Base-by-base conservation (phyloP, 2,329 filamentous ascomycete species). In the Hypoxylon sp. region DNA sequence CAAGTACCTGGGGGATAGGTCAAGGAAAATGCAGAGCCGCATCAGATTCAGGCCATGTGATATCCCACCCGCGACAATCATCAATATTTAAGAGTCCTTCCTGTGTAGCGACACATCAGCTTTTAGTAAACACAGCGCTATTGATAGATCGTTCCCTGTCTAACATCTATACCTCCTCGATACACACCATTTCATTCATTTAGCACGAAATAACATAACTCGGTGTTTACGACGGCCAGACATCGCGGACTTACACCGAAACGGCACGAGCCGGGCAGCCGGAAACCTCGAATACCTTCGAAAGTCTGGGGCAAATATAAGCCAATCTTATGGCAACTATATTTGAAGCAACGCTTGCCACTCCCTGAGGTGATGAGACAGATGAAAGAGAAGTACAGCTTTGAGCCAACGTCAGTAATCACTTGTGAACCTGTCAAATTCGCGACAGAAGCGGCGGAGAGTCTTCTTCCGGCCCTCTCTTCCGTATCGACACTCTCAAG, bases 381-480 rank as follows among this genome's bases (percentile, higher is more conserved):
- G 2, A 67, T 65, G 62, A 29, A 50, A 38, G 2, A 40, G 9
- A 4, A 42, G 10, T 13, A 43, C 13, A 21, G 37, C 3, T 62
- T 65, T 17, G 3, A 46, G 2, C 48, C 60, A 31, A 43, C 60
- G 64, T 65, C 27, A 54, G 62, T 65, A 20, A 21, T 8, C 31
- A 29, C n/a, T 42, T 13, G 18, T 18, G 24, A 15, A 17, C n/a
- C n/a, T n/a, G 7, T 20, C 29, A 26, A 18, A 13, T 23, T 3
- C 3, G 4, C 24, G 10, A 15, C 13, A 18, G 4, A 15, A 37
- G n/a, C 17, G 13, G 33, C 9, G 3, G 3, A 11, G 10, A 8
- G 10, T 13, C 18, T 20, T 15, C 21, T 18, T 20, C 5, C 8
- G 17, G 10, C 18, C 8, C 20, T 9, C 4, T 11, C 21, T 8